Percentiles rank a stretch among this genome's conserved stretches.
These are phyloP conservation scores for Elsinoe ampelina DNA, from an alignment of 2,329 filamentous ascomycete genomes.

Conservation along the genomic window DNA sequence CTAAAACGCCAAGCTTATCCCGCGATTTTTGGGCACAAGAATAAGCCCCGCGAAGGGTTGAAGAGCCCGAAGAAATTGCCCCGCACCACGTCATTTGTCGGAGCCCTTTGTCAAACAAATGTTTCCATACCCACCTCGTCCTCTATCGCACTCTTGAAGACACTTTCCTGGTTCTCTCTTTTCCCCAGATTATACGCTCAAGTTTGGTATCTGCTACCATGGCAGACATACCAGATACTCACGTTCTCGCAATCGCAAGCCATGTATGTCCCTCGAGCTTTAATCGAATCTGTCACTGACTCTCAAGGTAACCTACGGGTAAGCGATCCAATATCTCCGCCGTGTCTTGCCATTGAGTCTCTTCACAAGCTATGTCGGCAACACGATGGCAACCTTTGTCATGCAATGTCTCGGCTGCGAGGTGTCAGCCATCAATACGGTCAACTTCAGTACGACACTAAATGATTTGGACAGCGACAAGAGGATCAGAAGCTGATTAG, in stretches of 20 bases:
- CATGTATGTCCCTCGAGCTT: slow-evolving; percentile 60
- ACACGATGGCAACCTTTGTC: slow-evolving; percentile 91
- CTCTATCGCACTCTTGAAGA: neutral
- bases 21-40: too few relatives aligned
- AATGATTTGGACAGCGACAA: neutral
- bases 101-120: neutral
- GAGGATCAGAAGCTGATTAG: neutral
- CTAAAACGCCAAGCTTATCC: too few relatives aligned
- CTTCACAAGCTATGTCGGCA: slow-evolving; percentile 74
- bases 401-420: slow-evolving; percentile 92
- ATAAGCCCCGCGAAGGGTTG: neutral
- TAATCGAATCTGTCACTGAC: slow-evolving; percentile 20
- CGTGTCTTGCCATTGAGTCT: slow-evolving; percentile 14
- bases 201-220: slow-evolving; percentile 1
- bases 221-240: slow-evolving; percentile 47
- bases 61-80: neutral
- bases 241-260: slow-evolving; percentile 81
- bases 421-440: slow-evolving; percentile 87
- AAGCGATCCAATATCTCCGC: slow-evolving; percentile 32
- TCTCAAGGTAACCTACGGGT: slow-evolving; percentile 65
- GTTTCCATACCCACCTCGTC: neutral
- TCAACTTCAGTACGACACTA: slow-evolving; percentile 75
- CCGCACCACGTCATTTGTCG: slow-evolving; percentile 2
- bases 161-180: neutral
- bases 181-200: neutral